Base-by-base conservation (phyloP, 371 early-diverging fungal genomes). In the Circinella umbellata region DNA sequence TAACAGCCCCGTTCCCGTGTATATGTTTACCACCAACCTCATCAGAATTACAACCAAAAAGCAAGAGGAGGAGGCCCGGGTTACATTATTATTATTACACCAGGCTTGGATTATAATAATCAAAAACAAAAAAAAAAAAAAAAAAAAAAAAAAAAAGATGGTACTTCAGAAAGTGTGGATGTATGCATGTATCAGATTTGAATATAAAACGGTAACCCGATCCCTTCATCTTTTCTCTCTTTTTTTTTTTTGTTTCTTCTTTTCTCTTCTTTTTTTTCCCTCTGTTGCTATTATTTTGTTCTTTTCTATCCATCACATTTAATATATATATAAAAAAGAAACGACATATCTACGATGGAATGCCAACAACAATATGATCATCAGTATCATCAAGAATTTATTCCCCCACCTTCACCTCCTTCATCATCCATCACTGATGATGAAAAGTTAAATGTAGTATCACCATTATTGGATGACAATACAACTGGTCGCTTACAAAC, bases 321-420 rank as follows among this genome's bases (percentile, higher is more conserved):
- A 27, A 27, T 27, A 27, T 27, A 27, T n/a, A n/a, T n/a, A n/a
- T n/a, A 27, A 27, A 27, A 27, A 27, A 27, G 27, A 2, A 27
- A 27, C 27, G 42, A 86, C 83, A 67, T 88, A 86, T 15, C 69
- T 74, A 65, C 83, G 75, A 74, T 80, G 89, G 77, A 83, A 5
- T 17, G 5, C 17, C 51, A 51, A 61, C 35, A 35, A 37, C 39
- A 18, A 63, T n/a, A 42, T 34, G 27, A 64, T 18, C 49, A 53
- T n/a, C 18, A 14, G 1, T 15, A 51, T 15, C 51, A n/a, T 51
- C 51, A 51, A 51, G 15, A 47, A n/a, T 36, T 64, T 18, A 34
- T 64, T 35, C 36, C 65, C 6, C 65, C 65, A 37, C 65, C 65
- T 35, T 64, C 65, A 10, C 65, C 65, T 14, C 65, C 65, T 27